These are phyloP conservation scores for Aspergillus neoniger DNA, from an alignment of 2,329 filamentous ascomycete genomes.

Conservation along the genomic window DNA sequence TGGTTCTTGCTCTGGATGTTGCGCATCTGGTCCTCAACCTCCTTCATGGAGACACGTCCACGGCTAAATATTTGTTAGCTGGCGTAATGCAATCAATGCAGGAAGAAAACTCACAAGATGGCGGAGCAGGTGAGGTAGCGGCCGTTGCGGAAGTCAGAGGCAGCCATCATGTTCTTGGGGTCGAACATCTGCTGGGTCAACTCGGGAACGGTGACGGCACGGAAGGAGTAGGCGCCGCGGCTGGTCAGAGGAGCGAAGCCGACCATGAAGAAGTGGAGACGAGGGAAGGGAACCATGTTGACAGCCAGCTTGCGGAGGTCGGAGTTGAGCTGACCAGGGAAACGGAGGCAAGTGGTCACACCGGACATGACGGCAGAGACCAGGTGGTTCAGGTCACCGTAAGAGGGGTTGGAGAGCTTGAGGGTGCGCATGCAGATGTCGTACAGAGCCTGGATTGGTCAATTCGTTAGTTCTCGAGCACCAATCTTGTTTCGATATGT, in stretches of 20 bases:
- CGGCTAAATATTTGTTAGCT: slow-evolving; percentile 59
- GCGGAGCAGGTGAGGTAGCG: slow-evolving; percentile 99
- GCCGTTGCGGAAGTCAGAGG: slow-evolving; percentile 99
- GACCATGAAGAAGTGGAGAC: slow-evolving; percentile 99
- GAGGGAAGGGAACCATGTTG: slow-evolving; percentile 99
- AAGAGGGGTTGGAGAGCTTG: slow-evolving; percentile 97
- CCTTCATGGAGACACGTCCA: slow-evolving; percentile 99
- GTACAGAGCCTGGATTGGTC: slow-evolving; percentile 71
- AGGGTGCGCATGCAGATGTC: slow-evolving; percentile 99
- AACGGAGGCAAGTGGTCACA: slow-evolving; percentile 96
- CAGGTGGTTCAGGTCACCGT: slow-evolving; percentile 98
- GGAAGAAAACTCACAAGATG: slow-evolving; percentile 69
- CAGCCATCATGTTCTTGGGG: slow-evolving; percentile 99
- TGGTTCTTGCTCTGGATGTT: slow-evolving; percentile 99
- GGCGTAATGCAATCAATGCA: not conserved
- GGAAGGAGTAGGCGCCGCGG: slow-evolving; percentile 90
- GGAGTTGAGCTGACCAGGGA: slow-evolving; percentile 99
- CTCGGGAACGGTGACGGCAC: slow-evolving; percentile 94
- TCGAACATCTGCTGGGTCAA: slow-evolving; percentile 99
- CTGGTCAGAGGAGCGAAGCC: slow-evolving; percentile 98
- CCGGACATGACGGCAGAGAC: slow-evolving; percentile 99
- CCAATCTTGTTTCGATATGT: not conserved
- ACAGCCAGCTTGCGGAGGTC: slow-evolving; percentile 99
- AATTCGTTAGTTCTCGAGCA: slow-evolving; percentile 3
- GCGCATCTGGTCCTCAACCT: slow-evolving; percentile 99